Conservation (phyloP, 306 rosid genomes). For the Corylus avellana region DNA sequence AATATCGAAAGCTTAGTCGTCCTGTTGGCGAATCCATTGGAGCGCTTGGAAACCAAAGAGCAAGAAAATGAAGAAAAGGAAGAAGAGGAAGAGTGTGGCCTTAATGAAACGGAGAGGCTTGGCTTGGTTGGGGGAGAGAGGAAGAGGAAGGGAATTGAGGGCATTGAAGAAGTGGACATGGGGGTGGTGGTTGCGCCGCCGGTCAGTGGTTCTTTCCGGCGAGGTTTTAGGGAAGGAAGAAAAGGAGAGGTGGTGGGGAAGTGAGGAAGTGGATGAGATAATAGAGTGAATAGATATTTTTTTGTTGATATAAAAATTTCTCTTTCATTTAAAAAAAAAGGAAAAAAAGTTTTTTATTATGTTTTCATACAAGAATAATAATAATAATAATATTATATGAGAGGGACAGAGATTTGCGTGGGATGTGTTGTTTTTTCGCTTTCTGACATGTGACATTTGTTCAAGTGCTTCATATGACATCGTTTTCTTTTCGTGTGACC, state of each 20-base stretch:
- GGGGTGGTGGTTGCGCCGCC: constrained; percentile 29
- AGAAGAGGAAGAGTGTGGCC: constrained; percentile 3
- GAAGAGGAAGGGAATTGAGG: constrained; percentile 39
- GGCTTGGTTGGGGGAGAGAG: constrained; percentile 14
- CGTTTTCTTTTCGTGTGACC: too few relatives aligned
- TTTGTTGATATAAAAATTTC: too few relatives aligned
- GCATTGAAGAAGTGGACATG: constrained; percentile 35
- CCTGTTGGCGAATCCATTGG: constrained; percentile 27
- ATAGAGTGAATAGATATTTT: background rate
- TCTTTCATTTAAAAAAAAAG: too few relatives aligned
- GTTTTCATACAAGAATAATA: too few relatives aligned
- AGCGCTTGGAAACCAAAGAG: constrained; percentile 23
- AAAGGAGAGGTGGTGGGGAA: constrained; percentile 7
- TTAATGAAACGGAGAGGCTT: constrained; percentile 1
- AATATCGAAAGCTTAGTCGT: constrained; percentile 27
- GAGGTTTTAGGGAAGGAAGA: constrained; percentile 3
- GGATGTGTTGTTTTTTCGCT: background rate
- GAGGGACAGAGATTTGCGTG: background rate
- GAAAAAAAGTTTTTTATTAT: too few relatives aligned
- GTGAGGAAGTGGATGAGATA: constrained; percentile 17
- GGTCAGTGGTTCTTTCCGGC: constrained; percentile 28
- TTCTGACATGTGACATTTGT: background rate
- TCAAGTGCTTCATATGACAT: background rate
- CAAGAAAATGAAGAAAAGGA: constrained; percentile 9
- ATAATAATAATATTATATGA: background rate